A percentile compares a stretch with the other conserved stretches of the same genome.
These are phyloP conservation scores for Blastobotrys attinorum DNA, from an alignment of 805 yeast genomes.

Conservation along the genomic window DNA sequence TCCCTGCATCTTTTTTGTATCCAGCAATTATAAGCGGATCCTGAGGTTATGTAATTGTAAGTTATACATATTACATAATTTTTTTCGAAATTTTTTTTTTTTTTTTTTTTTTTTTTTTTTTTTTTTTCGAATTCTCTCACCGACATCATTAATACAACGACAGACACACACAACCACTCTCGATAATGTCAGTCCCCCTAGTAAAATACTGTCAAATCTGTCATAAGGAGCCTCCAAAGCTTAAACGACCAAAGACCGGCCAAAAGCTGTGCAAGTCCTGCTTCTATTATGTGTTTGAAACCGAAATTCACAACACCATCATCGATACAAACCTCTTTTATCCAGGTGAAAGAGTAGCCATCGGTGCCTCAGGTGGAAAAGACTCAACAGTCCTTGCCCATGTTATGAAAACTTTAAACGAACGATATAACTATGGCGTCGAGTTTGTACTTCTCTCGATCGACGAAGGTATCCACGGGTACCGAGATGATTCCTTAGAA, in stretches of 20 bases:
- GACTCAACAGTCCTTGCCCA: constrained; percentile 95
- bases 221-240: constrained; percentile 69
- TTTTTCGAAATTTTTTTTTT: background rate
- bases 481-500: constrained; percentile 93
- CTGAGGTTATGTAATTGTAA: too few relatives aligned
- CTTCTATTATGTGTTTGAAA: constrained; percentile 84
- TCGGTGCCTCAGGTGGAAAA: constrained; percentile 98
- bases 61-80: background rate
- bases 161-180: background rate
- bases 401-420: constrained; percentile 77
- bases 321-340: constrained; percentile 57
- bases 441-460: constrained; percentile 74
- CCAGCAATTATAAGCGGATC: too few relatives aligned
- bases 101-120: too few relatives aligned
- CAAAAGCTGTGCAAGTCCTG: constrained; percentile 87
- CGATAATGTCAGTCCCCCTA: constrained; percentile 4
- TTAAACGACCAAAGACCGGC: constrained; percentile 86
- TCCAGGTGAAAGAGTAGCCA: constrained; percentile 83
- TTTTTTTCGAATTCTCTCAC: background rate
- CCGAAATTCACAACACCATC: constrained; percentile 91
- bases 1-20: too few relatives aligned
- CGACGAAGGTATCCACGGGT: constrained; percentile 96
- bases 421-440: constrained; percentile 82
- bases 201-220: constrained; percentile 69
- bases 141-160: too few relatives aligned